Base-by-base conservation (phyloP, 441 rosid species). In the Aleurites moluccanus region DNA sequence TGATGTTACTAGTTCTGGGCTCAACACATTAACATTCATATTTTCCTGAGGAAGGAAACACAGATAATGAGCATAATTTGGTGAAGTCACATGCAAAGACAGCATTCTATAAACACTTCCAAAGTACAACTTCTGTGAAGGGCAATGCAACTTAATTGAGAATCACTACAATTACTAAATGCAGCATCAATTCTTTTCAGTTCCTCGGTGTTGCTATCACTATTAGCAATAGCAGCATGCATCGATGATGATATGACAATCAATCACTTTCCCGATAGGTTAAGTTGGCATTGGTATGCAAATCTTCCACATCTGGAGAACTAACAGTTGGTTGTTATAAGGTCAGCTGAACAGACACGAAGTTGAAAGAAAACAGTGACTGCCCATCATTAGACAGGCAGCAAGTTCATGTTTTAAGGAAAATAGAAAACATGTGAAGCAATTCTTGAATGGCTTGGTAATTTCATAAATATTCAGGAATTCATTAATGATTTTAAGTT, bases 1-100 rank as follows among this genome's bases (percentile, higher is more conserved):
- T 49, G 97, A 96, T 14, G 89, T 84, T 60, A 93, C 98, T 0
- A 90, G 67, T 78, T 85, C 85, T 0, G 99, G 98, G 80, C 89
- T 90, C 85, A 90, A 73, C 73, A 96, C 96, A 69, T 92, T 89
- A 1, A 83, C 83, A 70, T 86, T 89, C 68, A 94, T 59, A 69
- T 85, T 85, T 66, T 85, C 97, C 97, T 96, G 80, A 60, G 5
- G 14, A 23, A 27, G 73, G 1, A 60, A 15, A 55, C 33, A 35
- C 27, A 52, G 8, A 14, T 21, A 33, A 6, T 16, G 2, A 21
- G 3, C 76, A 50, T 27, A 14, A 1, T 30, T 49, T 3, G 2
- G 62, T 25, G 21, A 33, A 38, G 44, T 9, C 64, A 44, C 11
- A 72, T 14, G 11, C 53, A 67, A 45, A 25, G 67, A 15, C 11